Evolutionary conservation across 148 eudicot species (phyloP), one percentile per base, ranked within the genome.

Genomic region (Rhododendron kiyosumense): DNA sequence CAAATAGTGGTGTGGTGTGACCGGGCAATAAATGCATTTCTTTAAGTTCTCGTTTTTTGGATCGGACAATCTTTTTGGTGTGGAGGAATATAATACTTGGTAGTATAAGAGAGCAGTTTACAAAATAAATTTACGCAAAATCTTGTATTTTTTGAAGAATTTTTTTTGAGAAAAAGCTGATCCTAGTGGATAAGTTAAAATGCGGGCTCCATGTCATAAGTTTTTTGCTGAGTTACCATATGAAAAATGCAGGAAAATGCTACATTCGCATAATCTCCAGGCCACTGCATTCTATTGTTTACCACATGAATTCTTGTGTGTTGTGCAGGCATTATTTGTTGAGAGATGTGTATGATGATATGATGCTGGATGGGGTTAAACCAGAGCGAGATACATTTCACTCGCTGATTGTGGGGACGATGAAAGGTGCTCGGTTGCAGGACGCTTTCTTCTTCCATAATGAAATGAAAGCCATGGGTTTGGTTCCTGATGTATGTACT

Each of bases 341-440:
- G 96, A 94, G 97, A 82, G 98, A 94, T 92, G 98, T 92, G 38
- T 96, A 96, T 87, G 99, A 96, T 81, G 99, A 96, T 89, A 95
- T 96, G 99, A 87, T 93, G 92, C 92, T 96, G 82, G 99, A 96
- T 85, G 97, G 96, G 79, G 94, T 96, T 88, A 94, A 93, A 86
- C 99, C 99, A 14, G 90, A 90, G 78, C 91, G 96, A 85, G 99
- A 95, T 85, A 93, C 94, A 0, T 95, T 94, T 83, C 99, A 95
- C 85, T 90, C 98, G 32, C 88, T 96, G 82, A 87, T 95, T 78
- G 88, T 85, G 61, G 97, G 98, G 88, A 85, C 96, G 6, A 91
- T 96, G 98, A 96, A 91, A 90, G 96, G 98, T 13, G 89, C 91
- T 26, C 89, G 96, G 24, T 82, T 95, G 90, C 94, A 95, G 86